phyloP scores from a whole-genome alignment of 768 basidiomycete species.

The Xerocomellus intermedius region DNA sequence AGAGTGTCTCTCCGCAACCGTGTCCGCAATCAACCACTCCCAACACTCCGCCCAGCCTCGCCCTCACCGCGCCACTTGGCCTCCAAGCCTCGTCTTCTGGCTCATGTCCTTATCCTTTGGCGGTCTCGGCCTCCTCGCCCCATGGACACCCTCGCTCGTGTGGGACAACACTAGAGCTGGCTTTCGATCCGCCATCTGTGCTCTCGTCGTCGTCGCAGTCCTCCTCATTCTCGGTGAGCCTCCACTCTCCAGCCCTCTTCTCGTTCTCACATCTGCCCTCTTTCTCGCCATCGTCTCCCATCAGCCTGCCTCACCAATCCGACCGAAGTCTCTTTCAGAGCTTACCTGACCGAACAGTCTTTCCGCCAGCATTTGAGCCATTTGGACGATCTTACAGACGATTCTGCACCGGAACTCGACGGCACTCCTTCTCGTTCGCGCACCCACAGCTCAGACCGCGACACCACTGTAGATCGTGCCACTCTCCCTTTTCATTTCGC shows the following conservation, averaged over 20 bases:
- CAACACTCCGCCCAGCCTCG: conserved; percentile 30
- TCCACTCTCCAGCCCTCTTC: neutral
- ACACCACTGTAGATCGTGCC: conserved; percentile 23
- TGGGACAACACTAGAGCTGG: conserved; percentile 58
- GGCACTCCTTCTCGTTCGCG: conserved; percentile 27
- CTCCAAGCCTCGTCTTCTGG: conserved; percentile 43
- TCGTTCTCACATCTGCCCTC: neutral
- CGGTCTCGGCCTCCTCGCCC: conserved; percentile 58
- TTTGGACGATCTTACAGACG: conserved; percentile 66
- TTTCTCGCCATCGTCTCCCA: neutral
- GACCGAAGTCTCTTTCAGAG: conserved; percentile 87
- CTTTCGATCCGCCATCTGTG: conserved; percentile 67
- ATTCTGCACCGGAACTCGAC: conserved; percentile 39
- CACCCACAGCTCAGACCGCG: conserved; percentile 24
- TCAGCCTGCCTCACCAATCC: conserved; percentile 95
- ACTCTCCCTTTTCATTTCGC: conserved; percentile 71
- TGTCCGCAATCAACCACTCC: conserved; percentile 38
- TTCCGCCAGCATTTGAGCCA: conserved; percentile 92
- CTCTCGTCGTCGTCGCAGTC: conserved; percentile 66
- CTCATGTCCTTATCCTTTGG: conserved; percentile 67
- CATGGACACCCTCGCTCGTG: conserved; percentile 53
- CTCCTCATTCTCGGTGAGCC: conserved; percentile 69
- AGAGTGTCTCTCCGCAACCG: conserved; percentile 35
- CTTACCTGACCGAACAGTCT: conserved; percentile 95
- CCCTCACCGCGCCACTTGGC: conserved; percentile 35